Conservation (phyloP, 306 rosid genomes). For the Dryas drummondii region DNA sequence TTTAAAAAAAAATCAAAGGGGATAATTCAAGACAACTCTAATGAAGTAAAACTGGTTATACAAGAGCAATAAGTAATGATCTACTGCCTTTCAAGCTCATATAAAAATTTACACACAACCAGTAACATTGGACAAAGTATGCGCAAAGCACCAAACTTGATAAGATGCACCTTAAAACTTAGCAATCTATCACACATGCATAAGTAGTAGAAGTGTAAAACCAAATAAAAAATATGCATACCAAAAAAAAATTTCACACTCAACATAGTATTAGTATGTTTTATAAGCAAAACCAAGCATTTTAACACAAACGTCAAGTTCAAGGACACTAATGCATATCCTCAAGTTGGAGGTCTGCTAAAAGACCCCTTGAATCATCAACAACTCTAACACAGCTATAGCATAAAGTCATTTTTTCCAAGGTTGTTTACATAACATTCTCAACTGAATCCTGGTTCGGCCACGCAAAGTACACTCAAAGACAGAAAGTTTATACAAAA, state of each 20-base stretch:
- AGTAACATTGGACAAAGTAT: neutral
- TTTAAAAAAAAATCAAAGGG: neutral
- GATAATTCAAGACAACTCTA: neutral
- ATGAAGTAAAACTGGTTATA: neutral
- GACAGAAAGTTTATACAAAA: neutral
- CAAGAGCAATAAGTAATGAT: neutral
- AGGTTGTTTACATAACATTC: neutral
- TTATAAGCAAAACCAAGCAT: neutral
- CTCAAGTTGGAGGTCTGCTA: neutral
- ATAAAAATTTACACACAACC: neutral
- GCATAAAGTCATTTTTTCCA: neutral
- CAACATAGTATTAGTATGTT: neutral
- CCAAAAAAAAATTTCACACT: neutral
- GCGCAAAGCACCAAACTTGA: neutral
- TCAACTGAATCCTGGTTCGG: neutral
- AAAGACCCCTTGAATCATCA: neutral
- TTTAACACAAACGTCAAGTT: neutral
- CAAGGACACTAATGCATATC: neutral
- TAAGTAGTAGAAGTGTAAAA: neutral
- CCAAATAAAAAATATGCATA: neutral
- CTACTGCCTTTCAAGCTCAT: neutral
- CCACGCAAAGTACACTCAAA: neutral
- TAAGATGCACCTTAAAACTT: neutral
- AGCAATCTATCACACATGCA: no score
- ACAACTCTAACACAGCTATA: neutral